Evolutionary conservation across 108 stramenopile species (phyloP).

Genomic region (Cylindrotheca fusiformis): DNA sequence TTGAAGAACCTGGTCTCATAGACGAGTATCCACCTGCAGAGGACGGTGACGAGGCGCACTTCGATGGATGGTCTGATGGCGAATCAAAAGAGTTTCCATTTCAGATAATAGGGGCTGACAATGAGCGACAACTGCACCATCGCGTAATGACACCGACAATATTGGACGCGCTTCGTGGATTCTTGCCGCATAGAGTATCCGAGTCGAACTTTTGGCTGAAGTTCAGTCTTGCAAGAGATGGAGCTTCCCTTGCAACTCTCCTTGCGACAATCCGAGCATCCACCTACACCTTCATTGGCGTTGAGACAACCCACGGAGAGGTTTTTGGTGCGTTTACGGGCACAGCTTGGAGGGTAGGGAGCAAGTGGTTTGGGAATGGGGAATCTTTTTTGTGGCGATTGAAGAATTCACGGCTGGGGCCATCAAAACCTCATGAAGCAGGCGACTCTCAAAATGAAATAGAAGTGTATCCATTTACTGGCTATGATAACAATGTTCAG

Average conservation of each 20-base stretch:
- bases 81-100: constrained; percentile 30
- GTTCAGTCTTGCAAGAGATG: constrained; percentile 53
- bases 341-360: constrained; percentile 55
- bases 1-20: neutral
- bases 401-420: constrained; percentile 29
- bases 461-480: constrained; percentile 66
- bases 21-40: neutral
- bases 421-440: constrained; percentile 3
- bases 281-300: constrained; percentile 57
- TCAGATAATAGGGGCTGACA: constrained; percentile 32
- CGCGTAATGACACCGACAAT: constrained; percentile 38
- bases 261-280: constrained; percentile 42
- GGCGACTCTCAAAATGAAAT: constrained; percentile 54
- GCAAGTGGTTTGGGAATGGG: constrained; percentile 52
- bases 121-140: constrained; percentile 3
- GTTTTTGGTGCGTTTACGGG: constrained; percentile 81
- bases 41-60: constrained; percentile 6
- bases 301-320: constrained; percentile 73
- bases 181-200: constrained; percentile 31
- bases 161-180: constrained; percentile 50
- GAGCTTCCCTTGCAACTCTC: constrained; percentile 52
- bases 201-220: constrained; percentile 61
- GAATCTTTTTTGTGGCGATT: constrained; percentile 73
- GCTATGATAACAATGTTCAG: constrained; percentile 60
- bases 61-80: constrained; percentile 33